Evolutionary conservation across 2,329 filamentous ascomycete species (phyloP).

Genomic region (Leptographium lundbergii): DNA sequence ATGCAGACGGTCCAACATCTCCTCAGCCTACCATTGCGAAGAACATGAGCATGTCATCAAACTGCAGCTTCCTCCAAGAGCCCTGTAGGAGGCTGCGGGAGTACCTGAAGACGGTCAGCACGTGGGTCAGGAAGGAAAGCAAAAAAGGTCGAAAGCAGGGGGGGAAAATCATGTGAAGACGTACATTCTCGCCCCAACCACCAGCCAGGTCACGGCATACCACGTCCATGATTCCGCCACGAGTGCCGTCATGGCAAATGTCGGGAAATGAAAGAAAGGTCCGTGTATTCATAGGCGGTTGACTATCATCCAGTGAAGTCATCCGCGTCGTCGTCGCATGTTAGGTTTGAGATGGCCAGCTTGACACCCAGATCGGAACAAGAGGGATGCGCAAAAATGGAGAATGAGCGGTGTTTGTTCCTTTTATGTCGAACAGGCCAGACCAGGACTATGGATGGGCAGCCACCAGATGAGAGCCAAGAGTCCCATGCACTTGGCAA

Average conservation of each 20-base stretch:
- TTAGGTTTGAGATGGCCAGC: background rate
- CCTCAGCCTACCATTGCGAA: constrained; percentile 2
- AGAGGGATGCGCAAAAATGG: background rate
- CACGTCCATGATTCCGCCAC: constrained; percentile 3
- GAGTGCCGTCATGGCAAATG: background rate
- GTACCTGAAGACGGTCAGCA: background rate
- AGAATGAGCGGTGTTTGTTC: background rate
- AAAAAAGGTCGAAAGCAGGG: background rate
- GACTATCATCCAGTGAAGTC: background rate
- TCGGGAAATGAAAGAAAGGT: background rate
- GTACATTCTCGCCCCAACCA: constrained; percentile 1
- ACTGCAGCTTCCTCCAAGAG: constrained; percentile 2
- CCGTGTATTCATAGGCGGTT: background rate
- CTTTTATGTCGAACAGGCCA: background rate
- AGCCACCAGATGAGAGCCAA: background rate
- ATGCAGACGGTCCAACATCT: background rate
- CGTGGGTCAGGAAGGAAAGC: background rate
- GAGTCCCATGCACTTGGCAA: background rate
- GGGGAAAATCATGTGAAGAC: background rate
- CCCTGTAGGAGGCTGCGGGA: background rate
- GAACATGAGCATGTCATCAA: constrained; percentile 1
- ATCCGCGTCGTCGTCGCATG: background rate
- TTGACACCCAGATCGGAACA: background rate
- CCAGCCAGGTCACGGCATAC: constrained; percentile 3
- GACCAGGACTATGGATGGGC: background rate